Evolutionary conservation across 257 asterid genomes (phyloP).

Genomic region (Nicotiana tomentosiformis): DNA sequence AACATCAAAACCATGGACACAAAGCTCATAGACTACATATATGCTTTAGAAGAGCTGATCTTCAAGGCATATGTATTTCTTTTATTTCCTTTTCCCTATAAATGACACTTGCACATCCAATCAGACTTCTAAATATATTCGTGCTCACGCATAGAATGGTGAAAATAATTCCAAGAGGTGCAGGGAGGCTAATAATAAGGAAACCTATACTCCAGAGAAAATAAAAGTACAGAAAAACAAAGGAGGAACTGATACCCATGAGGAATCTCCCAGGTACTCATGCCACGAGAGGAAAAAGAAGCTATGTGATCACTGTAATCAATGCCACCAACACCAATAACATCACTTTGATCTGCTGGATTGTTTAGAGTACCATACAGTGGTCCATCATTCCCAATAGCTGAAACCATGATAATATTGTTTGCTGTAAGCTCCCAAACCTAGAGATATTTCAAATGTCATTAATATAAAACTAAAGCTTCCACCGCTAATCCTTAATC

Average conservation of each 20-base stretch:
- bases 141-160: not conserved
- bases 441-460: slow-evolving; percentile 26
- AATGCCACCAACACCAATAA: slow-evolving; percentile 99
- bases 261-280: slow-evolving; percentile 99
- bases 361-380: slow-evolving; percentile 98
- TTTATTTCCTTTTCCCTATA: not conserved
- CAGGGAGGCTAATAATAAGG: not conserved
- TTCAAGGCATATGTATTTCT: not conserved
- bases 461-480: not conserved
- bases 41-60: not conserved
- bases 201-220: not conserved
- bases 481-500: not conserved
- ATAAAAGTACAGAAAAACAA: slow-evolving; percentile 6
- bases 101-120: not conserved
- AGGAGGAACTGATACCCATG: slow-evolving; percentile 63
- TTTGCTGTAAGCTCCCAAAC: slow-evolving; percentile 99
- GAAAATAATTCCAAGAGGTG: not conserved
- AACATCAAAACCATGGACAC: not conserved
- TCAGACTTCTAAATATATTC: not conserved
- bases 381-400: slow-evolving; percentile 98
- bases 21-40: not conserved
- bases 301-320: slow-evolving; percentile 99
- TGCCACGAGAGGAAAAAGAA: slow-evolving; percentile 98
- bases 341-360: slow-evolving; percentile 99
- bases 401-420: slow-evolving; percentile 94